Evolutionary conservation across 2,329 filamentous ascomycete species (phyloP).

Genomic region (Monosporascus cannonballus): DNA sequence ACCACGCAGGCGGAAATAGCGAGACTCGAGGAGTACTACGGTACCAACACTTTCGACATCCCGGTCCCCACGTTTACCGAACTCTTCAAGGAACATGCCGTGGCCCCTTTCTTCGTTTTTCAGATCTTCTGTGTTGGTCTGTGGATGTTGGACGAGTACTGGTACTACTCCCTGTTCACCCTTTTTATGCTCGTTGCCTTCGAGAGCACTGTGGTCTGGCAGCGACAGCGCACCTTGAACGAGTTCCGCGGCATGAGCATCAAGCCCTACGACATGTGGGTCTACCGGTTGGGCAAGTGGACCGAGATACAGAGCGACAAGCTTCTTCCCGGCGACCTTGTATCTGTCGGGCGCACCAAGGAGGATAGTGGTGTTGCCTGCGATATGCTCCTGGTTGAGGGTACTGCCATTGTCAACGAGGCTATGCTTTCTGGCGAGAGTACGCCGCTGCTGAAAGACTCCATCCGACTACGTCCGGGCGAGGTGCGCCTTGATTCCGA

Average conservation of each 20-base stretch:
- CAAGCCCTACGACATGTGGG: constrained; percentile 94
- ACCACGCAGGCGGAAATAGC: constrained; percentile 68
- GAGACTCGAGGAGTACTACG: constrained; percentile 85
- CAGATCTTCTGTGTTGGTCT: constrained; percentile 97
- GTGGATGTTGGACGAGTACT: constrained; percentile 99
- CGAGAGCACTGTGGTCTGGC: constrained; percentile 98
- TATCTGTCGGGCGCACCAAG: constrained; percentile 88
- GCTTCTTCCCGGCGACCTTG: constrained; percentile 86
- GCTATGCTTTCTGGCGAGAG: constrained; percentile 99
- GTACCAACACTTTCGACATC: constrained; percentile 93
- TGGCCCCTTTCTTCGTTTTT: constrained; percentile 98
- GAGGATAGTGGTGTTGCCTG: constrained; percentile 96
- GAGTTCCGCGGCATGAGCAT: constrained; percentile 99
- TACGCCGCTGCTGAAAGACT: constrained; percentile 94
- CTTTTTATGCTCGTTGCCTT: constrained; percentile 97
- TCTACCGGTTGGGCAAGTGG: constrained; percentile 84
- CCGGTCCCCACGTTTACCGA: constrained; percentile 93
- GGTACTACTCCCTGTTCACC: constrained; percentile 99
- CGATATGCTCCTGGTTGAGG: constrained; percentile 93
- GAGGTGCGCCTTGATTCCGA: constrained; percentile 80
- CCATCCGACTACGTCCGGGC: constrained; percentile 78
- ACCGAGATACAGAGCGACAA: constrained; percentile 83
- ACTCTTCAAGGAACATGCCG: constrained; percentile 95
- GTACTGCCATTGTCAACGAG: constrained; percentile 96
- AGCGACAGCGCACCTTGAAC: constrained; percentile 88